Conservation (phyloP, 805 yeast species). For the Metschnikowia arizonensis region DNA sequence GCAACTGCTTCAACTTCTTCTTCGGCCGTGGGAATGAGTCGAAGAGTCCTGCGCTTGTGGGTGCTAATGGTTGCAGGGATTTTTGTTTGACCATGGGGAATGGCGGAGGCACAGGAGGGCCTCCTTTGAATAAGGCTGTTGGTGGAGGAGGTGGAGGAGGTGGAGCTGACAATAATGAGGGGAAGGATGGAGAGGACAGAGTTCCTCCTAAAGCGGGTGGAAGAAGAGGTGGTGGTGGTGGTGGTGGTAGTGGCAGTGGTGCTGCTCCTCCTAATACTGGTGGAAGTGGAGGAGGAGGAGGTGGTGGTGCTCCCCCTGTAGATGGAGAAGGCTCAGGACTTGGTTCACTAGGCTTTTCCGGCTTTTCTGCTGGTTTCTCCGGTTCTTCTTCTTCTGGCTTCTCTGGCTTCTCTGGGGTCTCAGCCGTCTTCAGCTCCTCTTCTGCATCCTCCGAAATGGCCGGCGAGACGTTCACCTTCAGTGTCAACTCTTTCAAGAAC, state of each 20-base stretch:
- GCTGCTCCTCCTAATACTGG: constrained; percentile 18
- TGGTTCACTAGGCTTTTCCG: background rate
- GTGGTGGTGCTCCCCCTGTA: constrained; percentile 17
- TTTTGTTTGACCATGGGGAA: constrained; percentile 17
- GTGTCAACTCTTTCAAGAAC: constrained; percentile 50
- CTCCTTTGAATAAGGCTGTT: constrained; percentile 18
- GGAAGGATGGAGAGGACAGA: too few relatives aligned
- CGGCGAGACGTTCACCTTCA: constrained; percentile 44
- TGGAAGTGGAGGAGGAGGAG: constrained; percentile 29
- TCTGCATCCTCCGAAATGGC: too few relatives aligned
- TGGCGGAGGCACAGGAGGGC: constrained; percentile 26
- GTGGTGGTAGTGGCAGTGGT: constrained; percentile 18
- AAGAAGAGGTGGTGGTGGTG: constrained; percentile 16
- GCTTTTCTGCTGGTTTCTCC: background rate
- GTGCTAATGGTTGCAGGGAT: constrained; percentile 13
- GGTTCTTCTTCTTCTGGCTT: constrained; percentile 13
- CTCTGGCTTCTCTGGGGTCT: too few relatives aligned
- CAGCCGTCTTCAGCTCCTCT: too few relatives aligned
- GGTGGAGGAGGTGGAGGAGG: constrained; percentile 24
- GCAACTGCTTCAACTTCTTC: constrained; percentile 68
- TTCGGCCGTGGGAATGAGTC: constrained; percentile 55
- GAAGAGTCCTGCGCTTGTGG: constrained; percentile 24
- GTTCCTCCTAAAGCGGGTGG: constrained; percentile 24
- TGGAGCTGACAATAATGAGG: too few relatives aligned
- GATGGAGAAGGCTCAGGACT: constrained; percentile 9